Base-by-base conservation (phyloP, 257 asterid genomes). In the Salvia miltiorrhiza region DNA sequence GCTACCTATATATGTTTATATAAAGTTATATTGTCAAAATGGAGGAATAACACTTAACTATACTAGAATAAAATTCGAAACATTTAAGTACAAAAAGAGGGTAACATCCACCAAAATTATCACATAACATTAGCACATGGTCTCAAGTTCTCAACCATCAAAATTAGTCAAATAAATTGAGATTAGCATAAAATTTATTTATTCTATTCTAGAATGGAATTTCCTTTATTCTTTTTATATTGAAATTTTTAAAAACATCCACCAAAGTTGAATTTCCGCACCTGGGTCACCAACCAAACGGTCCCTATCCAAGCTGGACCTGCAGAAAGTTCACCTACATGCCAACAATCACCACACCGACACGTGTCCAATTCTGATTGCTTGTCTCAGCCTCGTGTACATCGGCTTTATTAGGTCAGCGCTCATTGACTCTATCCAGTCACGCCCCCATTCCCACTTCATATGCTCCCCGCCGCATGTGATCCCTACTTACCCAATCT, bases 181-280 rank as follows among this genome's bases (percentile, higher is more conserved):
- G 54, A 48, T 48, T 48, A 16, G 9, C 9, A 17, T 13, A 44
- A 39, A 39, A 39, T 7, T 39, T 7, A 39, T 6, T 3, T 7
- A 13, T 7, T 16, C 0, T 0, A 26, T 11, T 26, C 21, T 28
- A 16, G 47, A 41, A 16, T 10, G 59, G 45, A 7, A 8, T 16
- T 7, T 19, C 59, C 32, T 45, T 16, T 45, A 45, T 43, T 66
- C 14, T 40, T 35, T 24, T 0, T 8, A 26, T 54, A 23, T 19
- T 64, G 30, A 48, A n/a, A 16, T 13, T 43, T 40, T 37, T n/a
- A 49, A 43, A 6, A 45, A 11, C 13, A 3, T 50, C 66, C 61
- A 69, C 75, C 71, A 61, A 74, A 68, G 52, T 74, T 74, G 79
- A 74, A 74, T 67, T 61, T 74, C 61, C 5, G 23, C 30, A 49